Base-by-base conservation (phyloP, 257 asterid genomes). In the Lithospermum erythrorhizon region DNA sequence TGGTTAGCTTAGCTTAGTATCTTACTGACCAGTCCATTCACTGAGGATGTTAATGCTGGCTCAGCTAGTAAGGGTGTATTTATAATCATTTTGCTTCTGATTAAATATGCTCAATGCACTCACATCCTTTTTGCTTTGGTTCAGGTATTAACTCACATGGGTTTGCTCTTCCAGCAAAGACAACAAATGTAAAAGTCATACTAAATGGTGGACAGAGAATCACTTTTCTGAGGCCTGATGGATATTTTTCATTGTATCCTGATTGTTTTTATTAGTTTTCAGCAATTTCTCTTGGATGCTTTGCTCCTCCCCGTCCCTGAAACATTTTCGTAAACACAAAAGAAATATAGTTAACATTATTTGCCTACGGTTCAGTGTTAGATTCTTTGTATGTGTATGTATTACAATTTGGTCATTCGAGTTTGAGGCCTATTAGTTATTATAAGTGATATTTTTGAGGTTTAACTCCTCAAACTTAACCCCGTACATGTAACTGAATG, bases 211-310 rank as follows among this genome's bases (percentile, higher is more conserved):
- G 98, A 61, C 86, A 91, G 75, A 63, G 81, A 59, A 88, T 88
- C 67, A 81, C 96, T 72, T 86, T 82, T 64, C 76, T 86, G 17
- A 82, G 81, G 78, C 90, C 95, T 24, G 98, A 91, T 71, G 96
- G 98, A 86, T 91, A 88, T 82, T 91, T 88, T 65, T 82, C 96
- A 56, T 88, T 91, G 98, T 91, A 91, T 91, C 95, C 96, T 83
- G 2, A 59, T 58, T 59, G 55, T 54, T 24, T 15, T 32, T 21
- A 30, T 35, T 30, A 41, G 2, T 14, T 41, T 14, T 41, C 18
- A 41, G 13, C 14, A 11, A 41, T 11, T 41, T 41, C 18, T 41
- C 49, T 41, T 11, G 6, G 32, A 11, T 32, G 19, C 10, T 21
- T 62, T 13, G 6, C 35, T 61, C 13, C 52, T 16, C 55, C 55